phyloP scores from a whole-genome alignment of 129 eudicot genomes.

The Flaveria linearis region DNA sequence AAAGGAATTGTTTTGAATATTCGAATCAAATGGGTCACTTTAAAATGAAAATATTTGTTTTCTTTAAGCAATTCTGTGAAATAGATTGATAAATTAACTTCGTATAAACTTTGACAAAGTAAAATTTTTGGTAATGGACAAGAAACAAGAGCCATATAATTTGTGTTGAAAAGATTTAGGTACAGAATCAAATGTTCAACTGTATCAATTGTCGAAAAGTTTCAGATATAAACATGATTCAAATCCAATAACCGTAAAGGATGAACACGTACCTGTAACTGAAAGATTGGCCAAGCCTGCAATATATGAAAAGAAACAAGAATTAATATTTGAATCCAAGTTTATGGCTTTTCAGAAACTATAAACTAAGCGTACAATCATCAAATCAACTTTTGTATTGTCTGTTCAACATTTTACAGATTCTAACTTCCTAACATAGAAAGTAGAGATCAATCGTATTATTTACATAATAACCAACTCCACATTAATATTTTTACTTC shows the following conservation, averaged over 20 bases:
- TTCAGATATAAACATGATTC: conserved; percentile 19
- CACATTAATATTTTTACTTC: not conserved
- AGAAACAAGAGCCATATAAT: not conserved
- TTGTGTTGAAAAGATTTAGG: not conserved
- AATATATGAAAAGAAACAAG: conserved; percentile 24
- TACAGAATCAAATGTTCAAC: not conserved
- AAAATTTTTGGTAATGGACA: not conserved
- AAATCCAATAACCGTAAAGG: conserved; percentile 4
- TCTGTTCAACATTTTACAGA: not conserved
- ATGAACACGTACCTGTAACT: conserved; percentile 56
- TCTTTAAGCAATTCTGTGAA: not conserved
- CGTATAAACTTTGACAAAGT: not conserved
- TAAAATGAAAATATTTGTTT: not conserved
- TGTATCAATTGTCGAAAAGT: not conserved
- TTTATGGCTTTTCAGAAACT: not conserved
- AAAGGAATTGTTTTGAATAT: not conserved
- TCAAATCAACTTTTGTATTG: conserved; percentile 1
- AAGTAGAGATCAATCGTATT: conserved; percentile 14
- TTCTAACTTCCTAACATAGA: not conserved
- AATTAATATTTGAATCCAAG: conserved; percentile 16
- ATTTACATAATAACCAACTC: conserved; percentile 7
- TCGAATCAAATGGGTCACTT: not conserved
- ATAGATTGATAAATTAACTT: conserved; percentile 6
- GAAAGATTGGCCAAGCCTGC: conserved; percentile 92
- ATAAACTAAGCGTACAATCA: conserved; percentile 2